A percentile compares a stretch with the other conserved stretches of the same genome.
Evolutionary conservation across 345 rosid species (phyloP).

Genomic region (Camelina hispida): DNA sequence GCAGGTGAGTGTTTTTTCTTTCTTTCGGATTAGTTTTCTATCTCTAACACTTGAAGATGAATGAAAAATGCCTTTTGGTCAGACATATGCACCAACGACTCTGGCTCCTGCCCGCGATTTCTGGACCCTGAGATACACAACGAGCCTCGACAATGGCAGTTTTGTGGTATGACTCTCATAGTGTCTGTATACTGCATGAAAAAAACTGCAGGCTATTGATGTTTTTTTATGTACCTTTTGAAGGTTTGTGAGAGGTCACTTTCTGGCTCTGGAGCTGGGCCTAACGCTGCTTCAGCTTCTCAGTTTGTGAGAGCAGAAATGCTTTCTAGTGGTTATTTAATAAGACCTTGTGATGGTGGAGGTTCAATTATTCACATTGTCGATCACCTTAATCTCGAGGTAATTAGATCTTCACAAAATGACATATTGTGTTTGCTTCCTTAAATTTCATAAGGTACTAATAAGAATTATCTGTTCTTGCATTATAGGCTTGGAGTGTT

Average conservation of each 20-base stretch:
- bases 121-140: slow-evolving; percentile 97
- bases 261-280: slow-evolving; percentile 95
- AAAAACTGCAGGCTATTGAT: neutral
- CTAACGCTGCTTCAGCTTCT: slow-evolving; percentile 70
- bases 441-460: neutral
- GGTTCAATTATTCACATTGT: slow-evolving; percentile 98
- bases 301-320: slow-evolving; percentile 97
- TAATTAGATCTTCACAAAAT: slow-evolving; percentile 27
- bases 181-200: neutral
- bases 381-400: slow-evolving; percentile 97
- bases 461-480: neutral
- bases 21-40: slow-evolving; percentile 9
- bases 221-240: neutral
- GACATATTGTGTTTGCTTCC: neutral
- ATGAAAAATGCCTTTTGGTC: slow-evolving; percentile 34
- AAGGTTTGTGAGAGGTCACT: slow-evolving; percentile 99
- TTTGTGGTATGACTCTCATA: slow-evolving; percentile 71
- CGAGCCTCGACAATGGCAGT: slow-evolving; percentile 93
- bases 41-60: neutral
- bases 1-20: slow-evolving; percentile 58
- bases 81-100: slow-evolving; percentile 97
- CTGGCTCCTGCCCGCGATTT: slow-evolving; percentile 98
- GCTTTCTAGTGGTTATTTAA: slow-evolving; percentile 96
- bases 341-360: slow-evolving; percentile 98
- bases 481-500: slow-evolving; percentile 90